These are phyloP conservation scores for Populus hybrid DNA, from an alignment of 441 rosid genomes.

Conservation along the genomic window DNA sequence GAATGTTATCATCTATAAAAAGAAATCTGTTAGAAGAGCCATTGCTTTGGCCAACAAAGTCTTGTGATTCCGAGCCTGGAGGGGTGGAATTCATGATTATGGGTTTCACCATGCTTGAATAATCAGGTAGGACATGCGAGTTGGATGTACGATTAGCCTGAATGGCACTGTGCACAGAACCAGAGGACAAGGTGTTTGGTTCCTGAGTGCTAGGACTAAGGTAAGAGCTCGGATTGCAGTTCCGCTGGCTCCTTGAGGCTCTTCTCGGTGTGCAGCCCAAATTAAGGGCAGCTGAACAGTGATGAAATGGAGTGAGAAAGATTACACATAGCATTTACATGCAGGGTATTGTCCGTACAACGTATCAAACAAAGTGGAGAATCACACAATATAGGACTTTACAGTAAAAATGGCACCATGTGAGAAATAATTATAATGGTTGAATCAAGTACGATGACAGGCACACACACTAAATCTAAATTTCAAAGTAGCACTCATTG, in stretches of 20 bases:
- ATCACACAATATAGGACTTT: background rate
- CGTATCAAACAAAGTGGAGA: background rate
- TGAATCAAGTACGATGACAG: background rate
- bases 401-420: background rate
- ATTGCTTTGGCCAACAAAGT: slow-evolving; percentile 10
- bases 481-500: background rate
- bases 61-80: slow-evolving; percentile 17
- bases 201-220: slow-evolving; percentile 58
- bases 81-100: slow-evolving; percentile 15
- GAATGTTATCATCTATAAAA: slow-evolving; percentile 21
- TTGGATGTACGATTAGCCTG: slow-evolving; percentile 23
- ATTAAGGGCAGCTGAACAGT: slow-evolving; percentile 84
- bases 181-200: slow-evolving; percentile 23
- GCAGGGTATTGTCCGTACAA: background rate
- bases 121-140: slow-evolving; percentile 25
- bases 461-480: background rate
- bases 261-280: slow-evolving; percentile 86
- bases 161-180: slow-evolving; percentile 13
- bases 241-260: slow-evolving; percentile 93
- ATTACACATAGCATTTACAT: background rate
- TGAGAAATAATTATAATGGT: background rate
- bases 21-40: slow-evolving; percentile 24
- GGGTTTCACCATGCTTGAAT: slow-evolving; percentile 34
- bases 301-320: slow-evolving; percentile 10
- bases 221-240: slow-evolving; percentile 67